These are phyloP conservation scores for Cupressus sempervirens DNA, from an alignment of 75 land plant genomes.

Conservation along the genomic window DNA sequence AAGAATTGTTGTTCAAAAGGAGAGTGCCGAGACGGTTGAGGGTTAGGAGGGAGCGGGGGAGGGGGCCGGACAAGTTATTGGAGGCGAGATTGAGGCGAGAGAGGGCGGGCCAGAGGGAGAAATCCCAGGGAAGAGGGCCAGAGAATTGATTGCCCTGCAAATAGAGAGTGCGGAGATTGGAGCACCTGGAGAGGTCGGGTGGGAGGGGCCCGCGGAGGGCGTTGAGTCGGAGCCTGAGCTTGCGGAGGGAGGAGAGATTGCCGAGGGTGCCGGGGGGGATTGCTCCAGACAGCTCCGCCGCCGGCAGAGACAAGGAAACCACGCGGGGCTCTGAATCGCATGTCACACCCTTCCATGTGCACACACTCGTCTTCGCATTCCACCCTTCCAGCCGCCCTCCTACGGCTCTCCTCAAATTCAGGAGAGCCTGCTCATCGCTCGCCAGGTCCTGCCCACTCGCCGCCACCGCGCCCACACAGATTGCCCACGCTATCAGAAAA, in stretches of 20 bases:
- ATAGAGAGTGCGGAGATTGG: slow-evolving; percentile 52
- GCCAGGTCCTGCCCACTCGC: slow-evolving; percentile 16
- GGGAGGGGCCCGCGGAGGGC: slow-evolving; percentile 53
- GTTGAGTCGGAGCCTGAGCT: slow-evolving; percentile 66
- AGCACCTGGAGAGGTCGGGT: slow-evolving; percentile 38
- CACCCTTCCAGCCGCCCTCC: slow-evolving; percentile 23
- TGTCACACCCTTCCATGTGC: slow-evolving; percentile 40
- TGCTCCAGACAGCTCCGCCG: slow-evolving; percentile 41
- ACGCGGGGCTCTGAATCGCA: slow-evolving; percentile 41
- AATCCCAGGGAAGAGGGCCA: slow-evolving; percentile 44
- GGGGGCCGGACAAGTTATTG: slow-evolving; percentile 57
- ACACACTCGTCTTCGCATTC: slow-evolving; percentile 20
- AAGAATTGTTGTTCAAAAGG: slow-evolving; percentile 44
- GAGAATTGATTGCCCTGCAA: slow-evolving; percentile 57
- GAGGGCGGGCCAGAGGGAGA: slow-evolving; percentile 29
- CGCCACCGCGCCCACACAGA: background rate
- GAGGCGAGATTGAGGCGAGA: slow-evolving; percentile 48
- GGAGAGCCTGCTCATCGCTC: slow-evolving; percentile 34
- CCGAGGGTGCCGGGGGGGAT: slow-evolving; percentile 48
- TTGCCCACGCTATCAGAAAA: background rate
- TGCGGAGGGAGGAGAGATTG: slow-evolving; percentile 40
- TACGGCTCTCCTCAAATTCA: slow-evolving; percentile 33
- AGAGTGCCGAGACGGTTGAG: slow-evolving; percentile 41
- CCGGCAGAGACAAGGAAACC: slow-evolving; percentile 61
- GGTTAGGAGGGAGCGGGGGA: slow-evolving; percentile 39